A percentile compares a stretch with the other conserved stretches of the same genome.
Conservation (phyloP, 2,329 filamentous ascomycete species). For the Madurella mycetomatis region DNA sequence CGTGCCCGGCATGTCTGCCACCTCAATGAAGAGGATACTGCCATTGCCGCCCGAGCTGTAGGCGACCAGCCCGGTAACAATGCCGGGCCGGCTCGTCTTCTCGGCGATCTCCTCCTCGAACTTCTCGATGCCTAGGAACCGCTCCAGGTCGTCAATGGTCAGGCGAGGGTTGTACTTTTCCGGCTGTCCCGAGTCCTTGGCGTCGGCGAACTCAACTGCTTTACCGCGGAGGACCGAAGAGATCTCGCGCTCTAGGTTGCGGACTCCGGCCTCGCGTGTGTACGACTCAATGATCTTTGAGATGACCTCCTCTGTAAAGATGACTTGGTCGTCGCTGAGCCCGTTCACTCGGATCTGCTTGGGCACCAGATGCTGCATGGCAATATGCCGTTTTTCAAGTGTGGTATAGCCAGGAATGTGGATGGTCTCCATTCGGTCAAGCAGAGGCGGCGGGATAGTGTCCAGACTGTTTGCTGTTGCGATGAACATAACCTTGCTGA, state of each 20-base stretch:
- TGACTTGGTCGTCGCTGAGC: slow-evolving; percentile 68
- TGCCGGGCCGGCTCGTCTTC: slow-evolving; percentile 74
- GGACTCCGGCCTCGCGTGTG: slow-evolving; percentile 92
- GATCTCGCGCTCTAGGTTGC: slow-evolving; percentile 92
- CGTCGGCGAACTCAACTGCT: slow-evolving; percentile 90
- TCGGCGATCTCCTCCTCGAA: slow-evolving; percentile 96
- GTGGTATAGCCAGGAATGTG: slow-evolving; percentile 92
- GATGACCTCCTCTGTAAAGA: slow-evolving; percentile 76
- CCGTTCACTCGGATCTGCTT: slow-evolving; percentile 94
- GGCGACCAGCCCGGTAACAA: slow-evolving; percentile 93
- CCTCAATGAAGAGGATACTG: slow-evolving; percentile 96
- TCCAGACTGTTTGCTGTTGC: slow-evolving; percentile 93
- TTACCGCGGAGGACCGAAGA: slow-evolving; percentile 92
- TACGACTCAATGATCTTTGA: slow-evolving; percentile 96
- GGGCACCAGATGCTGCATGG: slow-evolving; percentile 85
- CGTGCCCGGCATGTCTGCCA: slow-evolving; percentile 91
- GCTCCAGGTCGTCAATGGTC: slow-evolving; percentile 75
- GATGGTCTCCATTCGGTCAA: slow-evolving; percentile 97
- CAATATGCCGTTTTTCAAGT: slow-evolving; percentile 93
- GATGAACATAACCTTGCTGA: slow-evolving; percentile 96
- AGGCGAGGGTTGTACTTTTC: slow-evolving; percentile 70
- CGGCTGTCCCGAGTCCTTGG: slow-evolving; percentile 67
- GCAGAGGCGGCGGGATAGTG: slow-evolving; percentile 86
- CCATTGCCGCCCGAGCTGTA: slow-evolving; percentile 91
- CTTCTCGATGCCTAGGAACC: slow-evolving; percentile 85